These are phyloP conservation scores for Trametes punicea DNA, from an alignment of 768 basidiomycete species.

Conservation along the genomic window DNA sequence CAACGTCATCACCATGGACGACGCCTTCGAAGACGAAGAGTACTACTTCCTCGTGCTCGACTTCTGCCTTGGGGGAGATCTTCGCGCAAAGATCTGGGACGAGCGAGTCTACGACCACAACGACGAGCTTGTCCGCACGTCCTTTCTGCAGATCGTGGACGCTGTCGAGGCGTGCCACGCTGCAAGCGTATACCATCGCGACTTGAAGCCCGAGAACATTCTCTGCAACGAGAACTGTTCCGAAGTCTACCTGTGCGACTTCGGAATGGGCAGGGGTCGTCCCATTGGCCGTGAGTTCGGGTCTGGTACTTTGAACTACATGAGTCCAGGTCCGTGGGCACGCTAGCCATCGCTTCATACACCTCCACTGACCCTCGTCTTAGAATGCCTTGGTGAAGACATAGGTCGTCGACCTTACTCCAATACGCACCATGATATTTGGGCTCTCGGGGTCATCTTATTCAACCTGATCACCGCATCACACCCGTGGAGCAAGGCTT, in stretches of 20 bases:
- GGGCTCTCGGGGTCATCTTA: conserved; percentile 80
- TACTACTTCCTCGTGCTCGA: conserved; percentile 69
- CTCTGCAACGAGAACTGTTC: conserved; percentile 47
- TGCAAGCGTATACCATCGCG: conserved; percentile 79
- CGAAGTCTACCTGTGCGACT: conserved; percentile 45
- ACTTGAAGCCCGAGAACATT: conserved; percentile 99
- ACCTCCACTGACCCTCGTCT: background rate
- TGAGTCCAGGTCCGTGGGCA: conserved; percentile 24
- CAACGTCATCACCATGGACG: conserved; percentile 67
- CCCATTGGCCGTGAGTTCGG: conserved; percentile 19
- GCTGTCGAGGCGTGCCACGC: conserved; percentile 49
- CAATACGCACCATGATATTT: conserved; percentile 63
- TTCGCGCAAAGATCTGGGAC: conserved; percentile 43
- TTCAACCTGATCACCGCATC: conserved; percentile 73
- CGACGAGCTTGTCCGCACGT: conserved; percentile 11
- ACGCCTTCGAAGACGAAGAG: conserved; percentile 55
- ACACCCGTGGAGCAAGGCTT: conserved; percentile 51
- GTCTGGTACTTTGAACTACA: conserved; percentile 23
- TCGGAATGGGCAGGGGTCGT: conserved; percentile 28
- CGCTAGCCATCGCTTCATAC: too few relatives aligned
- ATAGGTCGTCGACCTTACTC: conserved; percentile 47
- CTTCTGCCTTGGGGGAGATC: conserved; percentile 38
- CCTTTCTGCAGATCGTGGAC: conserved; percentile 51
- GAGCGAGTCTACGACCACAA: conserved; percentile 30
- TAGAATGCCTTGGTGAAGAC: conserved; percentile 37